Evolutionary conservation across 805 yeast species (phyloP).

Genomic region (Teunomyces atbi): DNA sequence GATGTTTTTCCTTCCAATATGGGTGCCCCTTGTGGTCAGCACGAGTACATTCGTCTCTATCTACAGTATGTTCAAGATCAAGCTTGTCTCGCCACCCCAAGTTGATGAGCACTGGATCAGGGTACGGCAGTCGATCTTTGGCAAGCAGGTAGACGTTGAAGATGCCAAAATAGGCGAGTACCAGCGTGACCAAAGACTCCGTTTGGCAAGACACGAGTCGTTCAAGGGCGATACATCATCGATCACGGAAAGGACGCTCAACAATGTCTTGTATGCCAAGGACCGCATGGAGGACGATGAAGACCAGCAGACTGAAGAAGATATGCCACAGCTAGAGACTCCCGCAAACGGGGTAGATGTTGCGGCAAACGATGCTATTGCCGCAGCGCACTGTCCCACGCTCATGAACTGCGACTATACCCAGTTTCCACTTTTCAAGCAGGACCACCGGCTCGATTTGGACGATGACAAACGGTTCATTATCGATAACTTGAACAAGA

Average conservation of each 20-base stretch:
- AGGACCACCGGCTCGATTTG: slow-evolving; percentile 27
- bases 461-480: slow-evolving; percentile 41
- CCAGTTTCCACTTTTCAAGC: slow-evolving; percentile 30
- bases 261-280: slow-evolving; percentile 36
- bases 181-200: slow-evolving; percentile 26
- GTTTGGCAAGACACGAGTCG: slow-evolving; percentile 29
- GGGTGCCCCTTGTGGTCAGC: slow-evolving; percentile 48
- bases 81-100: slow-evolving; percentile 22
- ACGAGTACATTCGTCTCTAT: slow-evolving; percentile 35
- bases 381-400: slow-evolving; percentile 12
- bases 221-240: slow-evolving; percentile 43
- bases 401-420: slow-evolving; percentile 16
- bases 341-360: slow-evolving; percentile 8
- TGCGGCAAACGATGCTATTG: slow-evolving; percentile 22
- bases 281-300: slow-evolving; percentile 14
- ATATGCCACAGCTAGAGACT: slow-evolving; percentile 10
- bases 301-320: slow-evolving; percentile 10
- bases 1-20: slow-evolving; percentile 41
- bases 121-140: slow-evolving; percentile 32
- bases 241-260: slow-evolving; percentile 35
- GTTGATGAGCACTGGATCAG: slow-evolving; percentile 32
- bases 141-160: slow-evolving; percentile 25
- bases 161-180: slow-evolving; percentile 32
- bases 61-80: slow-evolving; percentile 40
- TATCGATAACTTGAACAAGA: slow-evolving; percentile 52